Evolutionary conservation across 139 green algal genomes (phyloP).

Genomic region (Yamagishiella unicocca): DNA sequence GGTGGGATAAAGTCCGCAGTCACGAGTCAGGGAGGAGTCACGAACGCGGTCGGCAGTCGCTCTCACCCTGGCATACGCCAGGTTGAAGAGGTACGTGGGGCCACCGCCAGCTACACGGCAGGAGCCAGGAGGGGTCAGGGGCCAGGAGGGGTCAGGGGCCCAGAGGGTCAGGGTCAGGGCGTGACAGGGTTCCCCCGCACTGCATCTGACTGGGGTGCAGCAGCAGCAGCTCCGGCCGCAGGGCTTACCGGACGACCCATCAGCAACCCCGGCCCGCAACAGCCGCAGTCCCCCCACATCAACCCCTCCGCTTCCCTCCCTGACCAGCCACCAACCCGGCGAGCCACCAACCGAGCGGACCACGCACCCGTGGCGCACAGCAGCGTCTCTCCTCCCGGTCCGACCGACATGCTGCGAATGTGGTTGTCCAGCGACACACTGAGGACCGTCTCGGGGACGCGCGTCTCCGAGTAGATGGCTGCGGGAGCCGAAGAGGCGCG

Average conservation of each 20-base stretch:
- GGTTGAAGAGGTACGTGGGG: slow-evolving; percentile 36
- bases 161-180: too few species aligned
- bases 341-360: too few species aligned
- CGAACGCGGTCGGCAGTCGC: too few species aligned
- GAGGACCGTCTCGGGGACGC: slow-evolving; percentile 15
- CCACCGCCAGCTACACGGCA: slow-evolving; percentile 1
- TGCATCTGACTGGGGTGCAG: too few species aligned
- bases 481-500: not conserved
- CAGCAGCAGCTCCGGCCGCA: too few species aligned
- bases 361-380: slow-evolving; percentile 30
- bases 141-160: too few species aligned
- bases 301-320: not conserved
- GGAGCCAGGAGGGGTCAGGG: not conserved
- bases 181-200: too few species aligned
- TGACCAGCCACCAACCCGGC: too few species aligned
- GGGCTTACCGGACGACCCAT: too few species aligned
- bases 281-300: not conserved
- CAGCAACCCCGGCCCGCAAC: too few species aligned
- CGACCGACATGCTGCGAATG: slow-evolving; percentile 11
- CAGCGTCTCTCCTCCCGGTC: slow-evolving; percentile 23
- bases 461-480: slow-evolving; percentile 41
- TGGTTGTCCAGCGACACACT: slow-evolving; percentile 23
- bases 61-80: slow-evolving; percentile 19
- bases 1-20: too few species aligned
- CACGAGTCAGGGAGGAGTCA: too few species aligned